Percentiles rank a stretch among this genome's conserved stretches.
Evolutionary conservation across 441 rosid genomes (phyloP).

Genomic region (Gossypium schwendimanii): DNA sequence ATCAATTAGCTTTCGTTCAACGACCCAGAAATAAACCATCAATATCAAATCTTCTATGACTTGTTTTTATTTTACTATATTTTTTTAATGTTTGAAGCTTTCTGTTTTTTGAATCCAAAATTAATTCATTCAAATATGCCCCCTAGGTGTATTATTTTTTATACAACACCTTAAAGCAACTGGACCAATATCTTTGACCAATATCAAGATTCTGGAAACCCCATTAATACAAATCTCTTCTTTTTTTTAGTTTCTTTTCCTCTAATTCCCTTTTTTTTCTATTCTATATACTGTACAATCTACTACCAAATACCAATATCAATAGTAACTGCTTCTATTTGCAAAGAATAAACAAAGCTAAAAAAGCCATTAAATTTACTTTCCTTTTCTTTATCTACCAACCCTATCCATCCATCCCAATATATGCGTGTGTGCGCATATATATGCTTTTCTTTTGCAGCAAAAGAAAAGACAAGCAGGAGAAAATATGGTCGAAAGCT

Average conservation of each 20-base stretch:
- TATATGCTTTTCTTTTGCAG: slow-evolving; percentile 9
- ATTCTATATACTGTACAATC: neutral
- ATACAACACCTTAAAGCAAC: slow-evolving; percentile 4
- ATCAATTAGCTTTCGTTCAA: neutral
- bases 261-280: neutral
- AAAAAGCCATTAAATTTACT: slow-evolving; percentile 13
- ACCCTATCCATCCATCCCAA: neutral
- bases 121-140: neutral
- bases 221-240: slow-evolving; percentile 11
- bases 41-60: slow-evolving; percentile 10
- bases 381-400: slow-evolving; percentile 7
- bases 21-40: slow-evolving; percentile 8
- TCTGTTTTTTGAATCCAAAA: slow-evolving; percentile 6
- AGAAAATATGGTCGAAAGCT: neutral
- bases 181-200: slow-evolving; percentile 22
- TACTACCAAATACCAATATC: neutral
- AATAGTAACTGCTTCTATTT: neutral
- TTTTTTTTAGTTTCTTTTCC: neutral
- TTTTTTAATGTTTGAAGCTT: slow-evolving; percentile 8
- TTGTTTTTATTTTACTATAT: neutral
- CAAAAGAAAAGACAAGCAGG: neutral
- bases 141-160: neutral
- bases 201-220: slow-evolving; percentile 18
- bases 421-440: neutral
- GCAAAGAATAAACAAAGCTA: slow-evolving; percentile 5